Percentiles rank a stretch among this genome's conserved stretches.
phyloP scores from a whole-genome alignment of 2,329 filamentous ascomycete species.

The Cytospora piceae region DNA sequence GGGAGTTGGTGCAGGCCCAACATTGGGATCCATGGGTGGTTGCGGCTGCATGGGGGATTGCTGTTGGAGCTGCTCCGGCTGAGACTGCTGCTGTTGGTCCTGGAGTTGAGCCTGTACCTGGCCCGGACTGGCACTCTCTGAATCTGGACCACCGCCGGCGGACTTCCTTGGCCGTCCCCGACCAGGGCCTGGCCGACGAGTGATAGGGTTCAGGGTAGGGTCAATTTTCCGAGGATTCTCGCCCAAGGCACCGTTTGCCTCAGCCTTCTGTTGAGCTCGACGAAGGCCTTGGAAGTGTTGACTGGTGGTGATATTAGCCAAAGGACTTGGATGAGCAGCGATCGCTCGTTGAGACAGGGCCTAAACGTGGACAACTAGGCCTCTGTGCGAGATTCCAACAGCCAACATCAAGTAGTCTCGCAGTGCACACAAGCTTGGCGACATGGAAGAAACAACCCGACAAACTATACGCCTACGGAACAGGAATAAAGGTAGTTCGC shows the following conservation, averaged over 20 bases:
- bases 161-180: conserved; percentile 57
- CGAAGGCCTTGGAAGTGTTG: conserved; percentile 66
- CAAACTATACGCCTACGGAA: not conserved
- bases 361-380: not conserved
- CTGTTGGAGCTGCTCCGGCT: conserved; percentile 20
- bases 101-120: conserved; percentile 13
- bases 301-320: conserved; percentile 42
- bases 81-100: conserved; percentile 13
- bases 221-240: conserved; percentile 49
- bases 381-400: not conserved
- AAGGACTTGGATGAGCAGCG: not conserved
- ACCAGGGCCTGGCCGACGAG: conserved; percentile 61
- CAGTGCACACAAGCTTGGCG: not conserved
- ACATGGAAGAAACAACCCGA: not conserved
- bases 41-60: conserved; percentile 29
- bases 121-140: conserved; percentile 15
- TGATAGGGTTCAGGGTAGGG: conserved; percentile 61
- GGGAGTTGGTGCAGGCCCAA: conserved; percentile 26
- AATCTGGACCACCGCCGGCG: conserved; percentile 16
- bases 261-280: conserved; percentile 57
- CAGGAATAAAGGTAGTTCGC: not conserved
- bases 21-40: conserved; percentile 29
- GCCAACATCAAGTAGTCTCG: not conserved
- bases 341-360: not conserved
- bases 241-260: conserved; percentile 42